Base-by-base conservation (phyloP, 176 grass and related monocot species). In the Pontederia crassipes region DNA sequence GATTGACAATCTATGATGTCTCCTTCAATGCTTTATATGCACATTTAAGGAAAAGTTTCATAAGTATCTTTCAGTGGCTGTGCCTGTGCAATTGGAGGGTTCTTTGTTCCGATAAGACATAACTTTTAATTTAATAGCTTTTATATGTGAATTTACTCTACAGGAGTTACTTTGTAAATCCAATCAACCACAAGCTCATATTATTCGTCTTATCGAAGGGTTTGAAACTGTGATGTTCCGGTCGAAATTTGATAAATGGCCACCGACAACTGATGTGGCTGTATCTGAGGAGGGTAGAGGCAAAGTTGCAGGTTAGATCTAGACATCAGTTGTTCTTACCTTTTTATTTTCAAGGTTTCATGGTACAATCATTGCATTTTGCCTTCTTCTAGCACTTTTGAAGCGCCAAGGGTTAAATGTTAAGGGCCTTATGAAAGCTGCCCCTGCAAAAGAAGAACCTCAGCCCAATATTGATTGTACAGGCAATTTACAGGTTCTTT, bases 271-370 rank as follows among this genome's bases (percentile, higher is more conserved):
- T 81, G 79, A 88, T 14, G 74, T 85, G 64, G 80, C 69, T 85
- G 50, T 79, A 15, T 84, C 93, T 58, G 93, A 86, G 74, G 93
- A 91, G 70, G 80, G 93, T 68, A 88, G 93, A 83, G 81, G 87
- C 64, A 98, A 92, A 83, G 87, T 98, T 78, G 87, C 93, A 83
- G 84, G 93, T 98, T 61, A 56, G 78, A 86, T 74, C 90, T 59
- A 69, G 58, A 80, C 14, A 96, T 85, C 68, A 75, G 78, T 46
- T 59, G 53, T 50, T 18, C 74, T 40, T 77, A 83, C 74, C 61
- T 40, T 40, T 40, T 40, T 40, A 7, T 40, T 40, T 40, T 40
- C 32, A 40, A 40, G 32, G 32, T 40, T 40, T 40, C 4, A 40
- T 4, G 32, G 32, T 40, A 40, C 32, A 40, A 40, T 40, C 32